These are phyloP conservation scores for Linum usitatissimum DNA, from an alignment of 345 rosid genomes.

Conservation along the genomic window DNA sequence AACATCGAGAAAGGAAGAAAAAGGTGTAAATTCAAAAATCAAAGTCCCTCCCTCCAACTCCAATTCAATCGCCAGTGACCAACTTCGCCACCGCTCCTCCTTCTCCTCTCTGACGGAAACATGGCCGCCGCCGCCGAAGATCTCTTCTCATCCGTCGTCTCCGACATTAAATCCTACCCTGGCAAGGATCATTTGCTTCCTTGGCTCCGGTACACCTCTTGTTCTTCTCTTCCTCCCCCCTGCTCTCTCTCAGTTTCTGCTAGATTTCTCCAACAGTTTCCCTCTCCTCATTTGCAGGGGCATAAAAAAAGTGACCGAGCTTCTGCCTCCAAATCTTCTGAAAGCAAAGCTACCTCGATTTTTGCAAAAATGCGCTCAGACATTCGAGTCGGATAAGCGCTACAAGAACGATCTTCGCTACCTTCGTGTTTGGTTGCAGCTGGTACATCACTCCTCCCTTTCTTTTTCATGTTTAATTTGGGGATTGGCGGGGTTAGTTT, in stretches of 20 bases:
- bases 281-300: constrained; percentile 31
- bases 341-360: constrained; percentile 83
- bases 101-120: background rate
- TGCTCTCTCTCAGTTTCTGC: background rate
- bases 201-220: constrained; percentile 60
- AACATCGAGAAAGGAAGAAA: too few relatives aligned
- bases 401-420: constrained; percentile 72
- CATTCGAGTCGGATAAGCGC: constrained; percentile 64
- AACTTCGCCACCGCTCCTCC: background rate
- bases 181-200: constrained; percentile 86
- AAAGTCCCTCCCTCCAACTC: background rate
- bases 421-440: constrained; percentile 82
- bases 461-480: too few relatives aligned
- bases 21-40: constrained; percentile 3
- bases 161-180: constrained; percentile 67
- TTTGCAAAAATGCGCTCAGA: constrained; percentile 64
- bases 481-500: too few relatives aligned
- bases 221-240: background rate
- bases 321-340: constrained; percentile 36
- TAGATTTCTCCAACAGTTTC: background rate
- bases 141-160: constrained; percentile 54
- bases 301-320: constrained; percentile 61
- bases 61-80: background rate
- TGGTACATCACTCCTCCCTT: constrained; percentile 33
- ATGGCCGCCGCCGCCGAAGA: constrained; percentile 10